A percentile compares a stretch with the other conserved stretches of the same genome.
phyloP scores from a whole-genome alignment of 2,329 filamentous ascomycete genomes.

The Xylaria sp. region DNA sequence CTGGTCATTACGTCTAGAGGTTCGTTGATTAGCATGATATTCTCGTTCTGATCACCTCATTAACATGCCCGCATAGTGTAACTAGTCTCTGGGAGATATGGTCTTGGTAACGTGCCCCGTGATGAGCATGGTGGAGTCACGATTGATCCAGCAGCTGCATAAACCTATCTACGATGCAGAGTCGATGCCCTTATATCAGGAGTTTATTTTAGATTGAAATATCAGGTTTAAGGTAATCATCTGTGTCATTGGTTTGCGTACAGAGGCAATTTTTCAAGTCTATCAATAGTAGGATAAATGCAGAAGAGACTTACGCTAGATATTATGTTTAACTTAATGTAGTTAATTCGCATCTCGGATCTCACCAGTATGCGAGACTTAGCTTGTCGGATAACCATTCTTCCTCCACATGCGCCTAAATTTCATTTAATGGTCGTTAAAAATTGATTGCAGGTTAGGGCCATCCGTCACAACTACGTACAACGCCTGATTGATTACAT shows the following conservation, averaged over 20 bases:
- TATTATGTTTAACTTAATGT: too few relatives aligned
- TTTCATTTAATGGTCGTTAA: too few relatives aligned
- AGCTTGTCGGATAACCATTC: too few relatives aligned
- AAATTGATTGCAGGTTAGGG: too few relatives aligned
- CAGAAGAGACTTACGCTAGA: too few relatives aligned
- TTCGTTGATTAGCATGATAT: neutral
- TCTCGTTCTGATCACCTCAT: neutral
- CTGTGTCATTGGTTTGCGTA: neutral
- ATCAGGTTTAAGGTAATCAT: neutral
- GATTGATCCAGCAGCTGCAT: neutral
- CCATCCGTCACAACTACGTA: too few relatives aligned
- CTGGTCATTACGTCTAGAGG: conserved; percentile 1
- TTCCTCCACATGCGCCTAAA: too few relatives aligned
- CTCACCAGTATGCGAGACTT: too few relatives aligned
- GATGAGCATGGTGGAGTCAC: conserved; percentile 5
- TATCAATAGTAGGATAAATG: too few relatives aligned
- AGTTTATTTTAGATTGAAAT: neutral
- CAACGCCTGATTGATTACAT: too few relatives aligned
- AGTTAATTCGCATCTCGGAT: too few relatives aligned
- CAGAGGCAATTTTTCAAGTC: neutral
- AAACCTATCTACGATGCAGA: neutral
- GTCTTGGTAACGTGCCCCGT: neutral
- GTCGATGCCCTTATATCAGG: neutral
- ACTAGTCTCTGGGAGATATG: conserved; percentile 3
- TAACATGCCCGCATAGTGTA: neutral